phyloP scores from a whole-genome alignment of 2,329 filamentous ascomycete species.

The Arthroderma sp. region DNA sequence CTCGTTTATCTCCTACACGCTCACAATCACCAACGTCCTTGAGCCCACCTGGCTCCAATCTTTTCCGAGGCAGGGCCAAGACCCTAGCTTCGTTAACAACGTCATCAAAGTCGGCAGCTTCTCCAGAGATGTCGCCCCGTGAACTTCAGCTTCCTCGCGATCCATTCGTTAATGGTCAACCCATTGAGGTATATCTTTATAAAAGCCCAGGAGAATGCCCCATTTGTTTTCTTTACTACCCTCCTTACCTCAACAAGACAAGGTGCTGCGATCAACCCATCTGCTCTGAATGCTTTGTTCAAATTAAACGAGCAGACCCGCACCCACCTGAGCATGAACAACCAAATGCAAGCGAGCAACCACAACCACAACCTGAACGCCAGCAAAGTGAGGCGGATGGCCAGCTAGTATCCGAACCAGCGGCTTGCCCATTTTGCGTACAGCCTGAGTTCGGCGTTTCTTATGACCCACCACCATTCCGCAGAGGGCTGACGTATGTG shows the following conservation, averaged over 20 bases:
- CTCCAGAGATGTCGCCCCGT: conserved; percentile 54
- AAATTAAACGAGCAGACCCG: conserved; percentile 89
- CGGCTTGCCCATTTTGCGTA: conserved; percentile 87
- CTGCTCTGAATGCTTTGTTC: conserved; percentile 96
- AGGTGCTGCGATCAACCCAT: conserved; percentile 92
- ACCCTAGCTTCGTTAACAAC: conserved; percentile 73
- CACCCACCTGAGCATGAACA: conserved; percentile 68
- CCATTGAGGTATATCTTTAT: conserved; percentile 84
- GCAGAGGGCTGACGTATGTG: conserved; percentile 64
- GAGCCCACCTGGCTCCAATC: conserved; percentile 38
- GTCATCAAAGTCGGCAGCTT: conserved; percentile 59
- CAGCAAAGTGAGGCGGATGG: conserved; percentile 35
- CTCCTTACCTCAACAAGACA: conserved; percentile 85
- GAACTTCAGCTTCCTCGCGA: conserved; percentile 72
- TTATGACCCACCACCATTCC: conserved; percentile 79
- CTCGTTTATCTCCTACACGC: conserved; percentile 35
- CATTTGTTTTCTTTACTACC: conserved; percentile 93
- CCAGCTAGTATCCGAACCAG: conserved; percentile 76
- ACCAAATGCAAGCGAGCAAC: conserved; percentile 27
- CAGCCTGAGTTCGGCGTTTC: conserved; percentile 94
- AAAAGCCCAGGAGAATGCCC: conserved; percentile 84
- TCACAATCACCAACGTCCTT: conserved; percentile 38
- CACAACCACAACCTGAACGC: conserved; percentile 20
- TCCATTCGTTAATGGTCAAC: conserved; percentile 85
- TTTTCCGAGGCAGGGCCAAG: conserved; percentile 74